These are phyloP conservation scores for Leishmania mexicana DNA, from an alignment of 208 protist species.

Conservation along the genomic window DNA sequence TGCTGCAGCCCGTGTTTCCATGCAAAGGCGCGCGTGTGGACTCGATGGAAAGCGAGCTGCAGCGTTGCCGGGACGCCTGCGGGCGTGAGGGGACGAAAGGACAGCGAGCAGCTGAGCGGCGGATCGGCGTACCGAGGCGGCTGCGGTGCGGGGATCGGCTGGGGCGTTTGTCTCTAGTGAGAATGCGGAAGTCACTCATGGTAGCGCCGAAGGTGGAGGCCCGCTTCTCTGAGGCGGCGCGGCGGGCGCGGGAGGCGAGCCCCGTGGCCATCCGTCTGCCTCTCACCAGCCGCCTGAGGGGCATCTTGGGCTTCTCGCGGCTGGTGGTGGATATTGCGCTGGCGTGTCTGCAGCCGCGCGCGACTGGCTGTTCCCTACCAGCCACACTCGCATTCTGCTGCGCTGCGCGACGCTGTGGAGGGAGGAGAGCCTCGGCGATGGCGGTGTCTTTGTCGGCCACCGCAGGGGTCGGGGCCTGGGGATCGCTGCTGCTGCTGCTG, in stretches of 20 bases:
- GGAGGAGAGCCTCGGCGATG: constrained; percentile 11
- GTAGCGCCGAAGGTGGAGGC: too few species aligned
- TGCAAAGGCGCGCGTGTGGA: background rate
- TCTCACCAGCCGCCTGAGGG: constrained; percentile 11
- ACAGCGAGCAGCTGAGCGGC: background rate
- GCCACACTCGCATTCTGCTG: constrained; percentile 22
- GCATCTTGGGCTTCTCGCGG: constrained; percentile 23
- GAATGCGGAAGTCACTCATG: background rate
- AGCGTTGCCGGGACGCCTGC: background rate
- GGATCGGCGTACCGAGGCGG: background rate
- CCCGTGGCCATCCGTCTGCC: constrained; percentile 6
- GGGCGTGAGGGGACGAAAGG: background rate
- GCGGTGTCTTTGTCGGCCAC: background rate
- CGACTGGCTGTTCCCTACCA: constrained; percentile 17
- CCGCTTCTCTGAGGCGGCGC: too few species aligned
- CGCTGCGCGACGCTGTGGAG: constrained; percentile 16
- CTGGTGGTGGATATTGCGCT: constrained; percentile 25
- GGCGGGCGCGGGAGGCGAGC: too few species aligned
- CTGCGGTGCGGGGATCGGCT: background rate
- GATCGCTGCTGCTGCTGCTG: background rate
- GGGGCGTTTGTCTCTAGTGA: background rate
- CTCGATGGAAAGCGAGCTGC: background rate
- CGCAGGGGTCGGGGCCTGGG: background rate
- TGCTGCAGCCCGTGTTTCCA: background rate
- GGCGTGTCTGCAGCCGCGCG: constrained; percentile 20